Conservation (phyloP, 306 rosid genomes). For the Sesbania bispinosa region DNA sequence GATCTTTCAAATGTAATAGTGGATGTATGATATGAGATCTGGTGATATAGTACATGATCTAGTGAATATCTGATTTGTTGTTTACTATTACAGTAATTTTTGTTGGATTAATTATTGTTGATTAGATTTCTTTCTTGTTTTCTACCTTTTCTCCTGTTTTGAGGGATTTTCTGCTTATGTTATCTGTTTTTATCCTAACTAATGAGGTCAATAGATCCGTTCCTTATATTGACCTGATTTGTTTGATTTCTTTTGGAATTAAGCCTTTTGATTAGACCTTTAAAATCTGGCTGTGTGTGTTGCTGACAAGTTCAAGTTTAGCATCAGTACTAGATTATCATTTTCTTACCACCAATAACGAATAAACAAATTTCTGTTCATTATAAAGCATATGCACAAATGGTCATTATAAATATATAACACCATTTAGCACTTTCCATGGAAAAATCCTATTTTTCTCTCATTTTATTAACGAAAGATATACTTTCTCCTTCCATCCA, state of each 20-base stretch:
- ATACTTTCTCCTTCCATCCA: too few species aligned
- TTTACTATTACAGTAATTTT: not conserved
- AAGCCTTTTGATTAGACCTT: not conserved
- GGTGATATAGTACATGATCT: constrained; percentile 21
- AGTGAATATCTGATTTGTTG: not conserved
- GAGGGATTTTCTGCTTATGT: not conserved
- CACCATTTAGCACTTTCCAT: too few species aligned
- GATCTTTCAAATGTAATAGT: not conserved
- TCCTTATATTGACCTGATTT: not conserved
- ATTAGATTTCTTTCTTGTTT: not conserved
- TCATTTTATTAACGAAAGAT: too few species aligned
- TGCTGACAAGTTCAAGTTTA: constrained; percentile 4
- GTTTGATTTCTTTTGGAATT: not conserved
- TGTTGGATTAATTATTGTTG: not conserved
- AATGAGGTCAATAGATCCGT: not conserved
- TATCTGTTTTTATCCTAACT: not conserved
- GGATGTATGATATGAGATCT: constrained; percentile 30
- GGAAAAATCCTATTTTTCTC: too few species aligned
- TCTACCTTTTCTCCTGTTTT: not conserved
- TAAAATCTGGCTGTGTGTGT: not conserved
- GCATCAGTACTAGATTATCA: constrained; percentile 18
- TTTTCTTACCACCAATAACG: constrained; percentile 3
- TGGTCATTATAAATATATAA: too few species aligned
- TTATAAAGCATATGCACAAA: too few species aligned
- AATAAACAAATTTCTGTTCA: not conserved